Evolutionary conservation across 768 basidiomycete species (phyloP).

Genomic region (Lentinula raphanica): DNA sequence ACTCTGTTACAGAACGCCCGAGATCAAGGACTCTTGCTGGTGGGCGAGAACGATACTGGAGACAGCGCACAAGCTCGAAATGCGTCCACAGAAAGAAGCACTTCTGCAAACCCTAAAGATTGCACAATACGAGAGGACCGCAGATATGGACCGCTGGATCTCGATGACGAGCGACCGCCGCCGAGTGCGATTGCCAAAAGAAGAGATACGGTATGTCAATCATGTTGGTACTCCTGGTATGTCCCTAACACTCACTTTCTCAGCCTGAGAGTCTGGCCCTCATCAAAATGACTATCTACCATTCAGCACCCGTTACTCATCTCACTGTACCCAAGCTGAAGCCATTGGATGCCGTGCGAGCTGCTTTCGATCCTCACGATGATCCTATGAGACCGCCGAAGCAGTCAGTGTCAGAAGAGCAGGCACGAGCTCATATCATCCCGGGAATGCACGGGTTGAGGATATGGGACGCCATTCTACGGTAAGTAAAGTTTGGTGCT

Average conservation of each 20-base stretch:
- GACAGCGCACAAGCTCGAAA: slow-evolving; percentile 5
- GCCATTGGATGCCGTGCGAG: slow-evolving; percentile 37
- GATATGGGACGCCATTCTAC: slow-evolving; percentile 50
- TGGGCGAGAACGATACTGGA: slow-evolving; percentile 1
- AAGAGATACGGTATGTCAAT: slow-evolving; percentile 51
- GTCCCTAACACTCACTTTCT: not conserved
- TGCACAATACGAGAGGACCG: slow-evolving; percentile 34
- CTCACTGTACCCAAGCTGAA: slow-evolving; percentile 44
- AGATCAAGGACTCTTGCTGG: slow-evolving; percentile 35
- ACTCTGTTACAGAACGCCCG: slow-evolving; percentile 40
- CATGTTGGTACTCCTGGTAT: not conserved
- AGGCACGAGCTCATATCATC: slow-evolving; percentile 33
- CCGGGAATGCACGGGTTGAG: slow-evolving; percentile 46
- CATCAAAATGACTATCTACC: slow-evolving; percentile 50
- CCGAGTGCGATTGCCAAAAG: slow-evolving; percentile 67
- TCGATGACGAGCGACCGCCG: slow-evolving; percentile 66
- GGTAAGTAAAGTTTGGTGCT: slow-evolving; percentile 25
- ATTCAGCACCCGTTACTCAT: slow-evolving; percentile 51
- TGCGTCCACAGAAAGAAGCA: slow-evolving; percentile 8
- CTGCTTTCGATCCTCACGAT: slow-evolving; percentile 46
- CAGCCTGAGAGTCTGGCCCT: slow-evolving; percentile 53
- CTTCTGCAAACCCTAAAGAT: slow-evolving; percentile 8
- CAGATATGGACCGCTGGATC: slow-evolving; percentile 51
- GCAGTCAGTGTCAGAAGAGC: slow-evolving; percentile 56
- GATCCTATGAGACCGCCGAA: slow-evolving; percentile 39